A percentile compares a stretch with the other conserved stretches of the same genome.
Evolutionary conservation across 768 basidiomycete genomes (phyloP).

Genomic region (Pisolithus orientalis): DNA sequence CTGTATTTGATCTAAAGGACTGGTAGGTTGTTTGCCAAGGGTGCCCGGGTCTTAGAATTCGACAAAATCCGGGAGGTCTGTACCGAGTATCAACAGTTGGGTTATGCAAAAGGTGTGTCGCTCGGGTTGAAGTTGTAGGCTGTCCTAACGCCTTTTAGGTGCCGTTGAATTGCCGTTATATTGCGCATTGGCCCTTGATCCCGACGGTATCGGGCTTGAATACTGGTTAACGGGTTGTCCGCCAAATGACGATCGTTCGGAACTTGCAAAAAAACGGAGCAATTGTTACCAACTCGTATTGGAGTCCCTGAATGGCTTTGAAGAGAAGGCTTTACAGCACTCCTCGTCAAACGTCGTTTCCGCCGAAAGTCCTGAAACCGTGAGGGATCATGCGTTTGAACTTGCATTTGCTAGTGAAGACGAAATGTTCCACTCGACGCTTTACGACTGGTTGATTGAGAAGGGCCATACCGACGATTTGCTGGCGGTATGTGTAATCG

Average conservation of each 20-base stretch:
- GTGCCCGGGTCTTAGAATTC: constrained; percentile 76
- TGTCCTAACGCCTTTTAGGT: constrained; percentile 38
- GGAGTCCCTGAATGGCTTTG: constrained; percentile 75
- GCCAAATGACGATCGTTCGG: constrained; percentile 51
- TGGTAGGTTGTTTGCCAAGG: constrained; percentile 79
- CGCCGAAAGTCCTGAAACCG: constrained; percentile 55
- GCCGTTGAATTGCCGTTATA: constrained; percentile 79
- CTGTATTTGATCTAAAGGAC: constrained; percentile 2
- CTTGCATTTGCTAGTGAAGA: constrained; percentile 82
- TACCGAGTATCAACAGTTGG: constrained; percentile 82
- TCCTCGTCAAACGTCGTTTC: constrained; percentile 21
- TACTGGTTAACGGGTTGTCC: constrained; percentile 66
- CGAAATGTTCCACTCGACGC: constrained; percentile 86
- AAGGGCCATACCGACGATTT: constrained; percentile 81
- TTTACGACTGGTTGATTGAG: constrained; percentile 92
- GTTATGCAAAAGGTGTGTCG: constrained; percentile 70
- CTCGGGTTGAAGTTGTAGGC: background rate
- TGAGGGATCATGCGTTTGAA: constrained; percentile 81
- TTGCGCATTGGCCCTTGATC: constrained; percentile 76
- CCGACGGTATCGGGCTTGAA: constrained; percentile 66
- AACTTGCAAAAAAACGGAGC: constrained; percentile 53
- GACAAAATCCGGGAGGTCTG: constrained; percentile 82
- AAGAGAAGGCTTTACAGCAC: constrained; percentile 45
- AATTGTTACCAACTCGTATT: constrained; percentile 81
- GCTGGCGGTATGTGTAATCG: constrained; percentile 61